phyloP scores from a whole-genome alignment of 2,329 filamentous ascomycete species.

The Alternaria sp. region DNA sequence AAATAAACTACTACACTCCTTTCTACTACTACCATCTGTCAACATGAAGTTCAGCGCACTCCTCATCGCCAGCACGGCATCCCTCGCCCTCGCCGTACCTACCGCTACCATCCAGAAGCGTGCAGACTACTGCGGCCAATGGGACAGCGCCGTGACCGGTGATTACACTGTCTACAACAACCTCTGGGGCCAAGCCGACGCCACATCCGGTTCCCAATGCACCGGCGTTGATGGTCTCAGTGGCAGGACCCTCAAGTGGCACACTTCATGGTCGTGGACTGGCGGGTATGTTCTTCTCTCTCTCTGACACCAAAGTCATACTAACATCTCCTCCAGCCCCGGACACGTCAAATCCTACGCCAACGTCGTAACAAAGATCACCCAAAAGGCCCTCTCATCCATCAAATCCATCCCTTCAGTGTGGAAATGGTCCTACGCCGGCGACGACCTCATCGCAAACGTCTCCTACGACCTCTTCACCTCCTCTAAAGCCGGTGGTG shows the following conservation, averaged over 20 bases:
- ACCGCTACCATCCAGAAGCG: slow-evolving; percentile 37
- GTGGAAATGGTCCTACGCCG: slow-evolving; percentile 60
- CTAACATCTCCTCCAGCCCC: slow-evolving; percentile 20
- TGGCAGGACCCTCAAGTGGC: slow-evolving; percentile 51
- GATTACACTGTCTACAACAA: slow-evolving; percentile 49
- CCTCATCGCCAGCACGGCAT: slow-evolving; percentile 35
- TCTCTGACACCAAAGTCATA: background rate
- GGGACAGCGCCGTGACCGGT: slow-evolving; percentile 35
- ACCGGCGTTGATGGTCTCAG: slow-evolving; percentile 51
- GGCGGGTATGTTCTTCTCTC: slow-evolving; percentile 42
- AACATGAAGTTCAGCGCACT: slow-evolving; percentile 41
- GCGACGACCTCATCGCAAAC: slow-evolving; percentile 59
- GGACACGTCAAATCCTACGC: slow-evolving; percentile 53
- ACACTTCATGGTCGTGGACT: slow-evolving; percentile 53
- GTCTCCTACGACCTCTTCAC: slow-evolving; percentile 70
- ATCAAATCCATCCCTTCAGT: slow-evolving; percentile 54
- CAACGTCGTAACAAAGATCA: slow-evolving; percentile 50
- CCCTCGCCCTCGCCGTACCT: slow-evolving; percentile 37
- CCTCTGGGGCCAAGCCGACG: slow-evolving; percentile 53
- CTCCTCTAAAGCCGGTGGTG: slow-evolving; percentile 53
- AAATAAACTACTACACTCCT: background rate
- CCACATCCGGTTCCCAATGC: slow-evolving; percentile 56
- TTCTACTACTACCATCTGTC: background rate
- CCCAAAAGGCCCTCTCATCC: slow-evolving; percentile 39
- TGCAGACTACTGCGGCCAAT: slow-evolving; percentile 44